A percentile compares a stretch with the other conserved stretches of the same genome.
Conservation (phyloP, 345 rosid genomes). For the Toxicodendron radicans region DNA sequence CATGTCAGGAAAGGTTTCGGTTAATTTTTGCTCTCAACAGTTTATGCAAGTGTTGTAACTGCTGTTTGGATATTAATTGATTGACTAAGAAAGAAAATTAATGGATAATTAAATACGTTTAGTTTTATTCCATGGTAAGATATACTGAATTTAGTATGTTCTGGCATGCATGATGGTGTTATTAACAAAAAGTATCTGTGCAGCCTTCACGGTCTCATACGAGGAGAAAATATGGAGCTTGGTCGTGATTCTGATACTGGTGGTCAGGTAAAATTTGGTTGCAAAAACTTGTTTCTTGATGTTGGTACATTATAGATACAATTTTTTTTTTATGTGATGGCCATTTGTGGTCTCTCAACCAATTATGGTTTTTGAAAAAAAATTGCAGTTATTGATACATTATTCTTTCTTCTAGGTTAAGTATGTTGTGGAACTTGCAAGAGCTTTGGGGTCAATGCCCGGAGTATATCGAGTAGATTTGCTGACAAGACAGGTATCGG, state of each 20-base stretch:
- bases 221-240: conserved; percentile 91
- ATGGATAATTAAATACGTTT: conserved; percentile 4
- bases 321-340: not conserved
- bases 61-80: conserved; percentile 9
- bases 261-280: conserved; percentile 64
- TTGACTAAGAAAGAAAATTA: conserved; percentile 6
- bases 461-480: conserved; percentile 90
- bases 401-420: conserved; percentile 52
- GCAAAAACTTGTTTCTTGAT: conserved; percentile 1
- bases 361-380: conserved; percentile 9
- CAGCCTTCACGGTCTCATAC: conserved; percentile 92
- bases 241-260: conserved; percentile 95
- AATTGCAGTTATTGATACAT: conserved; percentile 3
- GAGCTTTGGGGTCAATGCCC: conserved; percentile 88
- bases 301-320: not conserved
- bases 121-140: not conserved
- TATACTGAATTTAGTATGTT: conserved; percentile 7
- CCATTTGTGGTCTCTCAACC: not conserved
- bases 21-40: not conserved
- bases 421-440: conserved; percentile 91
- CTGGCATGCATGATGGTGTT: not conserved
- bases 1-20: not conserved
- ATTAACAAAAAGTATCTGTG: conserved; percentile 36
- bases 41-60: not conserved
- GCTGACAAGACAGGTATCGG: conserved; percentile 76